These are phyloP conservation scores for Leishmania tarentolae DNA, from an alignment of 208 protist genomes.

Conservation along the genomic window DNA sequence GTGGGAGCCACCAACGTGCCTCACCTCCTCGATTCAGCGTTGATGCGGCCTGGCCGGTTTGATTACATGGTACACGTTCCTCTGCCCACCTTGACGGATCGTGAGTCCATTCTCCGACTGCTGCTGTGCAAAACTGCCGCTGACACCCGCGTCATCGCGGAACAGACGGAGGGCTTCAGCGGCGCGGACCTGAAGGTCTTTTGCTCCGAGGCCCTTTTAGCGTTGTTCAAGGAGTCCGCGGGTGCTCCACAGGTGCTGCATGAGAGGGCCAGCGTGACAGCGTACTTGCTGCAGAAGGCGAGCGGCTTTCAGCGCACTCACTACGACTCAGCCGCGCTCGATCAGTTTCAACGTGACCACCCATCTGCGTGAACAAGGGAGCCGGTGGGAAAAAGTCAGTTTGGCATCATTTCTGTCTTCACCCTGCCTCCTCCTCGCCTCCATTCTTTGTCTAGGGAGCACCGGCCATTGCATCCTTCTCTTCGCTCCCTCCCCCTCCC, in stretches of 20 bases:
- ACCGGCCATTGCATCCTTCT: not conserved
- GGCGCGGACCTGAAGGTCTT: constrained; percentile 79
- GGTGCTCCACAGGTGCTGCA: constrained; percentile 19
- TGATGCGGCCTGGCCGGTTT: constrained; percentile 91
- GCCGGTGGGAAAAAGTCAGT: not conserved
- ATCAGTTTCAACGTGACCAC: constrained; percentile 52
- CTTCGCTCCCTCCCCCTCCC: not conserved
- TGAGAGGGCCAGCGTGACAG: constrained; percentile 38
- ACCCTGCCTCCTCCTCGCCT: not conserved
- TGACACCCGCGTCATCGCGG: constrained; percentile 48
- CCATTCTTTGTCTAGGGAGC: not conserved
- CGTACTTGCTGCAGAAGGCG: constrained; percentile 39
- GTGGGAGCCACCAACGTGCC: constrained; percentile 92
- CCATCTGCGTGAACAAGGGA: constrained; percentile 4
- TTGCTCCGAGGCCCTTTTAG: constrained; percentile 55
- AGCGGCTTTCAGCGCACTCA: constrained; percentile 49
- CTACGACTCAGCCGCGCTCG: constrained; percentile 54
- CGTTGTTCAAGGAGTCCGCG: constrained; percentile 36
- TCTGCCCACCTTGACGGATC: constrained; percentile 56
- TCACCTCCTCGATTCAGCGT: constrained; percentile 86
- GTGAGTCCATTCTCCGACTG: constrained; percentile 57
- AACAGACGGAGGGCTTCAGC: constrained; percentile 76
- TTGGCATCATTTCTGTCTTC: not conserved
- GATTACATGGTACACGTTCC: constrained; percentile 89
- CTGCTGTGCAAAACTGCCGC: constrained; percentile 50